phyloP scores from a whole-genome alignment of 2,329 filamentous ascomycete species.

The Colletotrichum scovillei region DNA sequence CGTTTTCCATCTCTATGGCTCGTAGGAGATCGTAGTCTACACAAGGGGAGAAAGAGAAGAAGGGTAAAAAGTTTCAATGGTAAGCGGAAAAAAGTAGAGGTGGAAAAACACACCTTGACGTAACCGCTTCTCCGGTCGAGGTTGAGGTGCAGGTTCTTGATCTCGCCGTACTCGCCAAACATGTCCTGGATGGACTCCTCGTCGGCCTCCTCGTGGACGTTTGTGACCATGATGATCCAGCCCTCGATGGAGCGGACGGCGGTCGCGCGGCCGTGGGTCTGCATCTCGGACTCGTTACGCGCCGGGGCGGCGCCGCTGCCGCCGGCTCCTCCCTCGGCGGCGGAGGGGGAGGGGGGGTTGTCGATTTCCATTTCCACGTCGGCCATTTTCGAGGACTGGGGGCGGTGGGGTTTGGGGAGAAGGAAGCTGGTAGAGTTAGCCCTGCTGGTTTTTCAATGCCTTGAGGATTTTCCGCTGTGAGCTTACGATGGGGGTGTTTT shows the following conservation, averaged over 20 bases:
- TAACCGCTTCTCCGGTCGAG: conserved; percentile 86
- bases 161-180: conserved; percentile 87
- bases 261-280: conserved; percentile 78
- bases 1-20: conserved; percentile 2
- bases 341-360: conserved; percentile 46
- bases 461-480: no score
- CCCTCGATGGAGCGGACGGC: conserved; percentile 89
- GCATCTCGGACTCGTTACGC: conserved; percentile 72
- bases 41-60: no score
- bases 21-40: no score
- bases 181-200: conserved; percentile 85
- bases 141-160: conserved; percentile 88
- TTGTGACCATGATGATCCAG: conserved; percentile 89
- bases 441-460: no score
- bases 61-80: no score
- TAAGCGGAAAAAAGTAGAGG: no score
- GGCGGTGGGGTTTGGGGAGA: neutral
- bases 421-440: no score
- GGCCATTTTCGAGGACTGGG: conserved; percentile 52
- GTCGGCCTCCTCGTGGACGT: conserved; percentile 87
- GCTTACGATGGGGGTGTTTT: neutral
- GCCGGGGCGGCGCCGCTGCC: conserved; percentile 51
- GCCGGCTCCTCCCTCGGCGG: conserved; percentile 41
- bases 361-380: conserved; percentile 72
- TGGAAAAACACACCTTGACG: conserved; percentile 72